Percentiles rank a stretch among this genome's conserved stretches.
phyloP scores from a whole-genome alignment of 345 rosid genomes.

The Nephelium lappaceum region DNA sequence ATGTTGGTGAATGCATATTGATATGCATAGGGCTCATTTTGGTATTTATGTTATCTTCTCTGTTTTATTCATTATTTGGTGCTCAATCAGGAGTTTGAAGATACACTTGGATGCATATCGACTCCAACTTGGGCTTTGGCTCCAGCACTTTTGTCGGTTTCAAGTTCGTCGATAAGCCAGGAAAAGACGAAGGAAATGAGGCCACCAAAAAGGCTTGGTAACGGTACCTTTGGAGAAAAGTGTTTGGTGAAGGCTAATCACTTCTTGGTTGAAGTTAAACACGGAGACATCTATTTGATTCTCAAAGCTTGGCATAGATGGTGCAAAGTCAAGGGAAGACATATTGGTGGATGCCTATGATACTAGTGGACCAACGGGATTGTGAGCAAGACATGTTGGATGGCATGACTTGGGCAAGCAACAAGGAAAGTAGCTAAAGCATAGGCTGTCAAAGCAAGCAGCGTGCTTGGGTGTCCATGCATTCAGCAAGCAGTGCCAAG shows the following conservation, averaged over 20 bases:
- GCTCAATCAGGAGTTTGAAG: constrained; percentile 76
- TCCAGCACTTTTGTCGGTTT: not conserved
- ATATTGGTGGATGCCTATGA: too few relatives aligned
- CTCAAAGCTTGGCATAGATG: too few relatives aligned
- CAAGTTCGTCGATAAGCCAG: not conserved
- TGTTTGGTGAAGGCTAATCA: constrained; percentile 62
- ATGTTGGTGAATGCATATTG: constrained; percentile 90
- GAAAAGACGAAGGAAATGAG: constrained; percentile 33
- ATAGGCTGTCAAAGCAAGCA: too few relatives aligned
- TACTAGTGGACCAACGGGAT: too few relatives aligned
- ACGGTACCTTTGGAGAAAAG: constrained; percentile 42
- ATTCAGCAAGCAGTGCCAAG: too few relatives aligned
- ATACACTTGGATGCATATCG: constrained; percentile 73
- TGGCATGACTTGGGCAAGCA: constrained; percentile 27
- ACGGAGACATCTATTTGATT: constrained; percentile 34
- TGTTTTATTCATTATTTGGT: constrained; percentile 15
- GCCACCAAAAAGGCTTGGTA: constrained; percentile 48
- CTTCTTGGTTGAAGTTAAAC: constrained; percentile 51
- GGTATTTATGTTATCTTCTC: constrained; percentile 12
- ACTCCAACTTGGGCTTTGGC: not conserved
- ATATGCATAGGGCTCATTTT: too few relatives aligned
- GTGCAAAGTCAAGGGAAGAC: too few relatives aligned
- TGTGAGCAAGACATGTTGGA: too few relatives aligned
- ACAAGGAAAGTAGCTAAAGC: not conserved
- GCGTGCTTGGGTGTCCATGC: too few relatives aligned